Evolutionary conservation across 495 filamentous ascomycete species (phyloP).

Genomic region (Cercophora scortea): DNA sequence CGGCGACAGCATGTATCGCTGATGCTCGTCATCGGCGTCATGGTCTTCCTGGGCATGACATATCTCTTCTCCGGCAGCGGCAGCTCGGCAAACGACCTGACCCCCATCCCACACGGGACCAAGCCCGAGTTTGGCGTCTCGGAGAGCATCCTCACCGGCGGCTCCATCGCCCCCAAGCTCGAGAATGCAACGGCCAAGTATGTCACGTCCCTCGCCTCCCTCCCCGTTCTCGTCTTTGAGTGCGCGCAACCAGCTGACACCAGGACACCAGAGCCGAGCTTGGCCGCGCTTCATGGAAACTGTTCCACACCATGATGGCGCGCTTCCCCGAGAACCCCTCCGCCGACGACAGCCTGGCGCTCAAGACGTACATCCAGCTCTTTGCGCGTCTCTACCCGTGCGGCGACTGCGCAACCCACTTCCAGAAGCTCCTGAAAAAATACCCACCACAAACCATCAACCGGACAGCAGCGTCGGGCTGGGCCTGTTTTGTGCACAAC

Average conservation of each 20-base stretch:
- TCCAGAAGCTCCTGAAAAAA: conserved; percentile 69
- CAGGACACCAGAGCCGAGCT: conserved; percentile 62
- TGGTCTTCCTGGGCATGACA: conserved; percentile 27
- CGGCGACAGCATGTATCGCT: conserved; percentile 36
- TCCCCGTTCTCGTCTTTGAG: not conserved
- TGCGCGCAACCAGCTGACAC: too few relatives aligned
- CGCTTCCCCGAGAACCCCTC: conserved; percentile 85
- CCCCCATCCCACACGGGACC: not conserved
- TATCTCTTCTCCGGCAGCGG: conserved; percentile 25
- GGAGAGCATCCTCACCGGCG: conserved; percentile 54
- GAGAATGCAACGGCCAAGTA: conserved; percentile 89
- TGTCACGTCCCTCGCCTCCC: conserved; percentile 8
- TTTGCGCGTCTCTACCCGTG: conserved; percentile 93
- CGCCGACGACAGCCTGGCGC: conserved; percentile 70
- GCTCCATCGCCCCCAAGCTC: conserved; percentile 77
- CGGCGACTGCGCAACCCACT: conserved; percentile 90
- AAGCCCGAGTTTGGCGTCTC: conserved; percentile 18
- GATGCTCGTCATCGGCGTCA: conserved; percentile 23
- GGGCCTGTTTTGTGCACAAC: conserved; percentile 94
- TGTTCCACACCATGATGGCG: conserved; percentile 92
- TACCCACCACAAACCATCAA: conserved; percentile 89
- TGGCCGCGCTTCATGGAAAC: conserved; percentile 82
- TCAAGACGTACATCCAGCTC: conserved; percentile 78
- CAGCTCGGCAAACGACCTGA: not conserved
- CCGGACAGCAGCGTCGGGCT: conserved; percentile 74